Percentiles rank a stretch among this genome's conserved stretches.
These are phyloP conservation scores for Annulohypoxylon stygium DNA, from an alignment of 495 filamentous ascomycete genomes.

Conservation along the genomic window DNA sequence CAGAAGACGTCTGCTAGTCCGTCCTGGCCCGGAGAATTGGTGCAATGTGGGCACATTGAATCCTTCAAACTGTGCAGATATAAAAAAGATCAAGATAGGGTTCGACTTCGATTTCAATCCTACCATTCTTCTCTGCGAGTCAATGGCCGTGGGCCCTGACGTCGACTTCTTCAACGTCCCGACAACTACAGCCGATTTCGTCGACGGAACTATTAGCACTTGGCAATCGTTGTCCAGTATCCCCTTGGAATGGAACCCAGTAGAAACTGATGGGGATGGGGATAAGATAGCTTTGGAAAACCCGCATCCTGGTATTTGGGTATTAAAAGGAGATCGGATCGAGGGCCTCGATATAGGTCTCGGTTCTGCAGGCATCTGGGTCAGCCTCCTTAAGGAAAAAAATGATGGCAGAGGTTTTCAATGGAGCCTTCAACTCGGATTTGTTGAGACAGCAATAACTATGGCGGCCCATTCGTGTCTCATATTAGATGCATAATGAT, in stretches of 20 bases:
- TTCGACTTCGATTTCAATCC: slow-evolving; percentile 4
- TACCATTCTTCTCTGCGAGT: not conserved
- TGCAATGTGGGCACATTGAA: not conserved
- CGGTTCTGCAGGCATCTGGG: not conserved
- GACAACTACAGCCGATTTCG: not conserved
- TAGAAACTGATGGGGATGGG: not conserved
- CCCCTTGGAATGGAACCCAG: slow-evolving; percentile 1
- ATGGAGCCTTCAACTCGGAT: too few relatives aligned
- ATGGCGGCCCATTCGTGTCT: too few relatives aligned
- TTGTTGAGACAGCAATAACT: too few relatives aligned
- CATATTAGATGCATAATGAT: too few relatives aligned
- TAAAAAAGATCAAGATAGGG: not conserved
- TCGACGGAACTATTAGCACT: not conserved
- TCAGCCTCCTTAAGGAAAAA: not conserved
- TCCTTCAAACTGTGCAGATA: not conserved
- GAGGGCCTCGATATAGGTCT: not conserved
- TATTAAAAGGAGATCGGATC: not conserved
- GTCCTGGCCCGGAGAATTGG: not conserved
- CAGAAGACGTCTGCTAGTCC: not conserved
- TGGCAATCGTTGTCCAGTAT: not conserved
- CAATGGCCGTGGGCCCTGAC: not conserved
- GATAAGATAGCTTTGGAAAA: not conserved
- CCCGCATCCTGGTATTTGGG: not conserved
- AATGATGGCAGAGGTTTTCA: not conserved
- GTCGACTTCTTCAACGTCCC: too few relatives aligned